phyloP scores from a whole-genome alignment of 495 filamentous ascomycete genomes.

The Aspergillus bertholletiae region DNA sequence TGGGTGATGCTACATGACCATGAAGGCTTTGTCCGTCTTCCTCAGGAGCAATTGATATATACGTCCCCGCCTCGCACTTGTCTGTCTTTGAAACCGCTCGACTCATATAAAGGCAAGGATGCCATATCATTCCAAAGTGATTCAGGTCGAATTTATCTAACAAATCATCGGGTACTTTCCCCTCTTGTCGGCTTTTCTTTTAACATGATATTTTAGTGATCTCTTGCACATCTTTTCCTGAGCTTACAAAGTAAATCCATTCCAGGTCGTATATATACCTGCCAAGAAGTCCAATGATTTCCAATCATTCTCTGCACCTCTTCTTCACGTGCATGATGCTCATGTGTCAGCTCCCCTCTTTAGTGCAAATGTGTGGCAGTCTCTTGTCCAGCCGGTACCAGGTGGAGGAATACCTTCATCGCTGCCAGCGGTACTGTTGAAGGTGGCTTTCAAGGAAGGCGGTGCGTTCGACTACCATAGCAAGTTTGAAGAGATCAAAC shows the following conservation, averaged over 20 bases:
- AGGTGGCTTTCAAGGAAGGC: conserved; percentile 89
- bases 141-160: conserved; percentile 70
- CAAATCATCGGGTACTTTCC: conserved; percentile 73
- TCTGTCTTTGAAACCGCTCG: conserved; percentile 58
- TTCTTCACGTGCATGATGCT: conserved; percentile 82
- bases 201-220: neutral
- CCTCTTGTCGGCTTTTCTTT: neutral
- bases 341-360: conserved; percentile 90
- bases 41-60: conserved; percentile 65
- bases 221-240: neutral
- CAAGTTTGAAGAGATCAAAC: conserved; percentile 80
- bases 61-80: conserved; percentile 69
- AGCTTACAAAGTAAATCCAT: conserved; percentile 5
- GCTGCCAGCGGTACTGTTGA: conserved; percentile 68
- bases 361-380: conserved; percentile 91
- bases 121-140: conserved; percentile 55
- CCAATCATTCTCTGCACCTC: conserved; percentile 84
- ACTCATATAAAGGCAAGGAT: conserved; percentile 53
- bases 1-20: conserved; percentile 76
- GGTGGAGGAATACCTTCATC: conserved; percentile 83
- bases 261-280: conserved; percentile 85
- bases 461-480: conserved; percentile 89
- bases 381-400: conserved; percentile 70
- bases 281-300: conserved; percentile 61
- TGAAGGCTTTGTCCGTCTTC: conserved; percentile 64